Conservation (phyloP, 2,329 filamentous ascomycete species). For the Aspergillus sp. region DNA sequence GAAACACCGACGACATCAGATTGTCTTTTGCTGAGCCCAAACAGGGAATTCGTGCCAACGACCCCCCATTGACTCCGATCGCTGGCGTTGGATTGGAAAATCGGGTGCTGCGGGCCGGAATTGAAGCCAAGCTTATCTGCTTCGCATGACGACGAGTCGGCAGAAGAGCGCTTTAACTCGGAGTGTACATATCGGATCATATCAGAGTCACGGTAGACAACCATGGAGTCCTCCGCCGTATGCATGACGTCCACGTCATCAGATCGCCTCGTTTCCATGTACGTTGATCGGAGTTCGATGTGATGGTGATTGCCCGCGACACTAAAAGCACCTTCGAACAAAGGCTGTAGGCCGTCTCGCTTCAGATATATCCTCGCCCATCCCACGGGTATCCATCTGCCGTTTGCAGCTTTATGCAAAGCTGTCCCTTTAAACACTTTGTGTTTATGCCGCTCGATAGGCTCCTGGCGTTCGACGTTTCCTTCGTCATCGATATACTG, state of each 20-base stretch:
- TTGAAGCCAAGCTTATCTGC: conserved; percentile 78
- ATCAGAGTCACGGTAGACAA: conserved; percentile 88
- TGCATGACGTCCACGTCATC: conserved; percentile 58
- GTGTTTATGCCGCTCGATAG: conserved; percentile 62
- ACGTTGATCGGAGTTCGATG: conserved; percentile 66
- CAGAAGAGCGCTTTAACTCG: conserved; percentile 55
- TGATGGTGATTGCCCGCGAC: conserved; percentile 77
- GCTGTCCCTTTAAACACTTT: conserved; percentile 75
- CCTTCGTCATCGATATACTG: conserved; percentile 66
- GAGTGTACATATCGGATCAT: conserved; percentile 44
- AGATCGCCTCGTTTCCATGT: conserved; percentile 59
- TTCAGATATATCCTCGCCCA: conserved; percentile 77
- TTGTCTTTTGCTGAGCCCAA: conserved; percentile 56
- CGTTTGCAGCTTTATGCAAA: conserved; percentile 55
- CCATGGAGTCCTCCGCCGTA: conserved; percentile 64
- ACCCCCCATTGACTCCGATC: conserved; percentile 49
- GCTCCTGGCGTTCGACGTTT: conserved; percentile 54
- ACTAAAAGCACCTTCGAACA: conserved; percentile 86
- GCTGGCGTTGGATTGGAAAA: conserved; percentile 46
- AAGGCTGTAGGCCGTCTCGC: conserved; percentile 63
- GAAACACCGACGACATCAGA: conserved; percentile 58
- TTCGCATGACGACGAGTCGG: conserved; percentile 49
- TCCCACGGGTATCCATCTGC: conserved; percentile 69
- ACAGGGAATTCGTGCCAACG: conserved; percentile 56
- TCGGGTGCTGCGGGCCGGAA: conserved; percentile 58